Percentiles rank a stretch among this genome's conserved stretches.
Evolutionary conservation across 2,329 filamentous ascomycete genomes (phyloP).

Genomic region (Orbilia ellipsospora): DNA sequence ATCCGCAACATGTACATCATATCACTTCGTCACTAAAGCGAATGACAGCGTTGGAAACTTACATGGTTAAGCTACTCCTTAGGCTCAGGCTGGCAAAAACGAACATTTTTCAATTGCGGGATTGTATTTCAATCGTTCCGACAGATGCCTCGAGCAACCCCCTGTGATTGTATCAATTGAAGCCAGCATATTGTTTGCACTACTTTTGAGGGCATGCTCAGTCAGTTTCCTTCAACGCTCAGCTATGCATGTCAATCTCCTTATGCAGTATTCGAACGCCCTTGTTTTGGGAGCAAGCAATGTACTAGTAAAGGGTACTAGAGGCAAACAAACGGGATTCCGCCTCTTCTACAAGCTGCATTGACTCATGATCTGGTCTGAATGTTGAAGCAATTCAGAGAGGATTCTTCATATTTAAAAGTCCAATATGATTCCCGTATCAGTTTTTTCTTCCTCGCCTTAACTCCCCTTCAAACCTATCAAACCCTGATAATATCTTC

Average conservation of each 20-base stretch:
- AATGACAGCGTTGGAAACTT: conserved; percentile 10
- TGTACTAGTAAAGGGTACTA: conserved; percentile 5
- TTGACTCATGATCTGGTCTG: conserved; percentile 51
- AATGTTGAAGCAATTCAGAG: conserved; percentile 25
- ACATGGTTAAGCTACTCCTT: background rate
- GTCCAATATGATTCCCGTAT: conserved; percentile 16
- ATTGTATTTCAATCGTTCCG: conserved; percentile 39
- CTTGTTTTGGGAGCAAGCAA: conserved; percentile 27
- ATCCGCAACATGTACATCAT: background rate
- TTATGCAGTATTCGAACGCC: conserved; percentile 25
- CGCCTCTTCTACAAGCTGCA: conserved; percentile 23
- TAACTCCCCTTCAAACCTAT: background rate
- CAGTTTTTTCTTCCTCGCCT: background rate
- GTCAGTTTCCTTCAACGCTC: conserved; percentile 18
- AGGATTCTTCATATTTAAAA: conserved; percentile 22
- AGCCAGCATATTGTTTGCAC: conserved; percentile 46
- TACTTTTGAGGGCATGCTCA: conserved; percentile 21
- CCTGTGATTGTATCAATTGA: conserved; percentile 30
- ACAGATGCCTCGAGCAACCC: conserved; percentile 28
- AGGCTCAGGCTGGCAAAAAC: conserved; percentile 11
- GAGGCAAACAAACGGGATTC: conserved; percentile 34
- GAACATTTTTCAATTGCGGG: conserved; percentile 19
- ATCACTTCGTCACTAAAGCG: background rate
- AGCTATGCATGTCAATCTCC: conserved; percentile 32
- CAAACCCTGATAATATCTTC: no score